Percentiles rank a stretch among this genome's conserved stretches.
Conservation (phyloP, 352 stramenopile species). For the Globisporangium barbulae region DNA sequence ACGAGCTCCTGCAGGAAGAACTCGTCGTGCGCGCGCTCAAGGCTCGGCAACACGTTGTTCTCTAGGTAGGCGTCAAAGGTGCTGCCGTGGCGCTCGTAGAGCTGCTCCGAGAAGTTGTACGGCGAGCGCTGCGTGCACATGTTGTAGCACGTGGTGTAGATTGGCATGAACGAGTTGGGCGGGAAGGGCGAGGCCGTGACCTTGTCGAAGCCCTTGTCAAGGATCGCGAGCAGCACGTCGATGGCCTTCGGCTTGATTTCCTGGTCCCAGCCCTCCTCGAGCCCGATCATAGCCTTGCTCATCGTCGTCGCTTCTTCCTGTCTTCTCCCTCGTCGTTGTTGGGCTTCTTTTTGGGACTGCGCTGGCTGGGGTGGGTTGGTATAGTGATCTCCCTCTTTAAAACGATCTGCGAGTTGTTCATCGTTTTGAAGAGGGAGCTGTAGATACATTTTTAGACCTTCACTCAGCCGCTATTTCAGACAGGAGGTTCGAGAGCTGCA, state of each 20-base stretch:
- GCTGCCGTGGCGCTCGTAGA: slow-evolving; percentile 97
- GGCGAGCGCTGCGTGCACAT: slow-evolving; percentile 99
- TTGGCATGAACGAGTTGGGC: slow-evolving; percentile 84
- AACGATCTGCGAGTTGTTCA: neutral
- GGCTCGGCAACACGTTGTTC: slow-evolving; percentile 86
- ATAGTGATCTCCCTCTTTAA: neutral
- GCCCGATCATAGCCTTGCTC: slow-evolving; percentile 83
- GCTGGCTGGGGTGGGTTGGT: neutral
- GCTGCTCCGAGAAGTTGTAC: slow-evolving; percentile 98
- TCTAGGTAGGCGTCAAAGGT: slow-evolving; percentile 88
- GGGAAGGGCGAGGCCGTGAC: slow-evolving; percentile 79
- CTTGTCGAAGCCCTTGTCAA: slow-evolving; percentile 86
- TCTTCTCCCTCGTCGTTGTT: neutral
- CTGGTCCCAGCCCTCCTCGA: slow-evolving; percentile 84
- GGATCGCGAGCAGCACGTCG: slow-evolving; percentile 82
- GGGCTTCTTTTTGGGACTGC: slow-evolving; percentile 1
- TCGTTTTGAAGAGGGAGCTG: neutral
- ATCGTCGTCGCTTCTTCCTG: slow-evolving; percentile 22
- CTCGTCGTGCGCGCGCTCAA: slow-evolving; percentile 89
- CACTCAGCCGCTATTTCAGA: slow-evolving; percentile 6
- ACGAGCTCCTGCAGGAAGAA: slow-evolving; percentile 97
- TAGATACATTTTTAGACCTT: slow-evolving; percentile 13
- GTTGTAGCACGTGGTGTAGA: slow-evolving; percentile 96
- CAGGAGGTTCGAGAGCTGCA: neutral
- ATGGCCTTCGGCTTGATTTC: slow-evolving; percentile 90